phyloP scores from a whole-genome alignment of 768 basidiomycete genomes.

The Macrolepiota albuminosa region DNA sequence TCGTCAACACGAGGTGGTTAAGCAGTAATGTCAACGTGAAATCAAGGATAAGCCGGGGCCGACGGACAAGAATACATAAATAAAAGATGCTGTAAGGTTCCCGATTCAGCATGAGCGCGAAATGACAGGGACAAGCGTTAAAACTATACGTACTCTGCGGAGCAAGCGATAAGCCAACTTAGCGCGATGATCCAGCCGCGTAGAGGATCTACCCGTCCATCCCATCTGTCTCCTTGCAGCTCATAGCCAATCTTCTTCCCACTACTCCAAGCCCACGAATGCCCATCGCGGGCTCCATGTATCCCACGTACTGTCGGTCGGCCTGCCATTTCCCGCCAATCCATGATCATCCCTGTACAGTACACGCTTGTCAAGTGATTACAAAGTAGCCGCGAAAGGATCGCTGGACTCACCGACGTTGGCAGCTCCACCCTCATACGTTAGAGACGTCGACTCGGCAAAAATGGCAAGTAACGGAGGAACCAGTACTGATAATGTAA shows the following conservation, averaged over 20 bases:
- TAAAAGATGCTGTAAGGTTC: conserved; percentile 53
- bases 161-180: conserved; percentile 81
- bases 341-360: conserved; percentile 80
- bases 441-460: conserved; percentile 65
- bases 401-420: conserved; percentile 55
- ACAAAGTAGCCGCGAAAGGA: neutral
- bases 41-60: conserved; percentile 93
- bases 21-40: conserved; percentile 88
- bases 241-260: conserved; percentile 70
- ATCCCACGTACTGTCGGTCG: conserved; percentile 67
- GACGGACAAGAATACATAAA: conserved; percentile 81
- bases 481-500: conserved; percentile 77
- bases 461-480: conserved; percentile 76
- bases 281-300: conserved; percentile 60
- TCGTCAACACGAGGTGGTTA: conserved; percentile 90
- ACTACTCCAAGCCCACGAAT: conserved; percentile 75
- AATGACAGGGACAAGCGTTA: neutral
- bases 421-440: conserved; percentile 75
- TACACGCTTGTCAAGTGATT: neutral
- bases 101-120: neutral
- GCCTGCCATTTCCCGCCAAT: conserved; percentile 96
- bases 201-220: conserved; percentile 67
- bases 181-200: conserved; percentile 89
- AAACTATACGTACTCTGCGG: conserved; percentile 68
- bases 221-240: conserved; percentile 50